Percentiles rank a stretch among this genome's conserved stretches.
Evolutionary conservation across 768 basidiomycete genomes (phyloP).

Genomic region (Naganishia vaughanmartiniae): DNA sequence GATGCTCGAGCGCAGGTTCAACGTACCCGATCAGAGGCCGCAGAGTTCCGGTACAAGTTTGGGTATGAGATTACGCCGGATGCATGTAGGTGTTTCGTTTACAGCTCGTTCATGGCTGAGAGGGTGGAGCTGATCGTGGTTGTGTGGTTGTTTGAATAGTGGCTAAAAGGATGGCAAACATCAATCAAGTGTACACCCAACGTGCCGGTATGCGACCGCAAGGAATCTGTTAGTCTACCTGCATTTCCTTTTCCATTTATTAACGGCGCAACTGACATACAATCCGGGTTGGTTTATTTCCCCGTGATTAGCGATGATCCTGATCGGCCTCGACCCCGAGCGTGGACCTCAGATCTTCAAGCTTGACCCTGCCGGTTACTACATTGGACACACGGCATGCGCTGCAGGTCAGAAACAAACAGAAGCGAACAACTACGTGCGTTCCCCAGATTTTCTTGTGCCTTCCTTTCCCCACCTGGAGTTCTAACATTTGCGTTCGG

Average conservation of each 20-base stretch:
- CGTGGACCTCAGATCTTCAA: conserved; percentile 96
- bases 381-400: conserved; percentile 96
- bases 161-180: conserved; percentile 88
- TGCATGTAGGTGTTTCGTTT: conserved; percentile 55
- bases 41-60: conserved; percentile 89
- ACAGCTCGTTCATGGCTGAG: not conserved
- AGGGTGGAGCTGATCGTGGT: not conserved
- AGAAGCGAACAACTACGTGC: conserved; percentile 87
- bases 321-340: conserved; percentile 88
- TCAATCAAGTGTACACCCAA: conserved; percentile 99
- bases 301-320: conserved; percentile 76
- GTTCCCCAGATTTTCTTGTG: conserved; percentile 18
- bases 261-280: not conserved
- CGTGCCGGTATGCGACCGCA: conserved; percentile 93
- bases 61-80: conserved; percentile 98
- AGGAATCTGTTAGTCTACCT: conserved; percentile 73
- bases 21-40: conserved; percentile 83
- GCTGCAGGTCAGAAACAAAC: conserved; percentile 91
- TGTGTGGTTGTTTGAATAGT: conserved; percentile 50
- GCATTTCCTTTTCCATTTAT: not conserved
- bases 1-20: conserved; percentile 86
- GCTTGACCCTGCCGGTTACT: conserved; percentile 97
- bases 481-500: not conserved
- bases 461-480: not conserved
- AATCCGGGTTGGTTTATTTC: not conserved